Base-by-base conservation (phyloP, 2,329 filamentous ascomycete species). In the Claviceps spartinae region DNA sequence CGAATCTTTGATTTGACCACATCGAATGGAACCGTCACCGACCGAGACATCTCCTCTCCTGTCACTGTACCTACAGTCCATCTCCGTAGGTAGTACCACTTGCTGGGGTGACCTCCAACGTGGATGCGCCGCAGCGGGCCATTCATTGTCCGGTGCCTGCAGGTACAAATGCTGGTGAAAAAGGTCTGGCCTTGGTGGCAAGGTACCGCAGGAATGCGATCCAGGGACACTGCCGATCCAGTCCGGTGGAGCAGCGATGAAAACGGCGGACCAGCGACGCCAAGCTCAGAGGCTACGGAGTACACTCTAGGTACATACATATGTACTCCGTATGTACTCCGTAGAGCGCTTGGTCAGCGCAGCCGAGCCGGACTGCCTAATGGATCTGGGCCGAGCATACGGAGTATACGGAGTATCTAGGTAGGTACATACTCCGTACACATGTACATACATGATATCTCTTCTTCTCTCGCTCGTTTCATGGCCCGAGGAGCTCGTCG, bases 71-170 rank as follows among this genome's bases (percentile, higher is more conserved):
- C 20, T 22, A 22, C 20, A 22, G 20, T 22, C 20, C 20, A 22
- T 22, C 22, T 22, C 22, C 22, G 22, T 20, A 20, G 2, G 20
- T 22, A 22, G 42, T 44, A 24, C 42, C 14, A 44, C 42, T 24
- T 24, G 20, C 16, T 24, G 46, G 11, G 38, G 47, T 49, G 38
- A 42, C 24, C 30, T 44, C 48, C 16, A 49, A 18, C 48, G n/a
- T 44, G 48, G 51, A 48, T 49, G 51, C 47, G 51, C 47, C 47
- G 51, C 47, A 52, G 37, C 42, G 47, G 47, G 43, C 47, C 44
- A 50, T 44, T 46, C 44, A 50, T 44, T 46, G 47, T 45, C 42
- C 42, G 49, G 52, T 48, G 52, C 52, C 52, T 54, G 52, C 52
- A 54, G 52, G 52, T 54, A 54, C 52, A 26, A 30, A 52, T 42